These are phyloP conservation scores for Citrullus amarus DNA, from an alignment of 306 rosid species.

Conservation along the genomic window DNA sequence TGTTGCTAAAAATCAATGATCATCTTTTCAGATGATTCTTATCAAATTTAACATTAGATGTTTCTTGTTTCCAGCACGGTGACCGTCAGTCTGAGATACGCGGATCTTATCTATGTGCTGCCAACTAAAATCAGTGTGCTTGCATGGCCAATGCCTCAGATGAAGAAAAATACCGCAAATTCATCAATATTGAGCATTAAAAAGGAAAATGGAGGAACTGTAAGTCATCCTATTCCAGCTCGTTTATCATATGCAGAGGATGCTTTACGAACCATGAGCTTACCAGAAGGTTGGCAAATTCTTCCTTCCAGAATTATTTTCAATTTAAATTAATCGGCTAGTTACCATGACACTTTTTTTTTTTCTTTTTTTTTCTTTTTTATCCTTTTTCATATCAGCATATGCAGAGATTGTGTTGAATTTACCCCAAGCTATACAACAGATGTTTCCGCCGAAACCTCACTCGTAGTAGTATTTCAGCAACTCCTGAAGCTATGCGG, in stretches of 20 bases:
- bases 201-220: conserved; percentile 46
- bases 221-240: conserved; percentile 38
- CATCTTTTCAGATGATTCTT: neutral
- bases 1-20: too few relatives aligned
- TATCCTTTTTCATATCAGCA: conserved; percentile 36
- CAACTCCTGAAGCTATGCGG: neutral
- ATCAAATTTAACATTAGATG: neutral
- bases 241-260: conserved; percentile 81
- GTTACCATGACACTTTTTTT: neutral
- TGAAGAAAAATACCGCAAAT: conserved; percentile 30
- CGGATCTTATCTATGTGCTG: conserved; percentile 62
- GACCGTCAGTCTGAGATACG: conserved; percentile 70
- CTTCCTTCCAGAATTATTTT: neutral
- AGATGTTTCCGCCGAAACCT: conserved; percentile 31
- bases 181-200: conserved; percentile 23
- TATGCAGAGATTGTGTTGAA: conserved; percentile 88
- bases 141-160: conserved; percentile 59
- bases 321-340: neutral
- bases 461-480: conserved; percentile 15
- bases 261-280: conserved; percentile 73
- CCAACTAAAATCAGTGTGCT: conserved; percentile 57
- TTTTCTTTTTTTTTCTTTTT: neutral
- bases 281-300: conserved; percentile 57
- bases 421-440: conserved; percentile 58
- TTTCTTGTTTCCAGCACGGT: conserved; percentile 67